Evolutionary conservation across 495 filamentous ascomycete species (phyloP).

Genomic region (Talaromyces liani): DNA sequence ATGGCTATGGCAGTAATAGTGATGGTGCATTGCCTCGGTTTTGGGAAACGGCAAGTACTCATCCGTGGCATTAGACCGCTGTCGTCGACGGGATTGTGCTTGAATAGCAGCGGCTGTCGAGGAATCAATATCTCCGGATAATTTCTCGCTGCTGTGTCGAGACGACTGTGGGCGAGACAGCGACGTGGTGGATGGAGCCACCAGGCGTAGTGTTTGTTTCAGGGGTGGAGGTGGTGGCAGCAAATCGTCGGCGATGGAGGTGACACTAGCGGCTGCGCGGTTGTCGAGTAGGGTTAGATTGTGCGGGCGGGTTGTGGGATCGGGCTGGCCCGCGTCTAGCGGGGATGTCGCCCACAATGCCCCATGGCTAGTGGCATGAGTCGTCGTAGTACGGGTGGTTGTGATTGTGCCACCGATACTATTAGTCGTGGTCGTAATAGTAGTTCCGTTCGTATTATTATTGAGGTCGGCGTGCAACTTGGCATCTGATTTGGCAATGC

Average conservation of each 20-base stretch:
- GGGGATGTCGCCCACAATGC: not conserved
- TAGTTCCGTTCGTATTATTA: slow-evolving; percentile 8
- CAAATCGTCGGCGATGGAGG: slow-evolving; percentile 22
- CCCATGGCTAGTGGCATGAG: not conserved
- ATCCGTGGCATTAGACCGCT: slow-evolving; percentile 25
- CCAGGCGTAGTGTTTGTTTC: slow-evolving; percentile 30
- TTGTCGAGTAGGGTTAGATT: not conserved
- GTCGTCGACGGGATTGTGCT: slow-evolving; percentile 30
- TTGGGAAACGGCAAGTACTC: slow-evolving; percentile 13
- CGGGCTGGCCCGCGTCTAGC: not conserved
- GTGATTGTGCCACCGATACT: not conserved
- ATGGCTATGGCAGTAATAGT: not conserved
- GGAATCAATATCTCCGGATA: slow-evolving; percentile 23
- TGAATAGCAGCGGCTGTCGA: slow-evolving; percentile 34
- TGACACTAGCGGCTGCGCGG: slow-evolving; percentile 9
- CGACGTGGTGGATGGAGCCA: slow-evolving; percentile 34
- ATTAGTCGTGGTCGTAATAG: not conserved
- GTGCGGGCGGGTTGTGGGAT: not conserved
- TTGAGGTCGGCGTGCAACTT: slow-evolving; percentile 23
- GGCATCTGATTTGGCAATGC: slow-evolving; percentile 36
- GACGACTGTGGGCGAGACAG: slow-evolving; percentile 19
- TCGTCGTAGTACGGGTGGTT: not conserved
- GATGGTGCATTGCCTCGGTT: not conserved
- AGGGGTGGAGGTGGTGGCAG: slow-evolving; percentile 19
- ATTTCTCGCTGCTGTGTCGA: slow-evolving; percentile 15